Evolutionary conservation across 202 grass and related monocot species (phyloP), one percentile per base, ranked within the genome.

Genomic region (Dendrocalamus latiflorus): DNA sequence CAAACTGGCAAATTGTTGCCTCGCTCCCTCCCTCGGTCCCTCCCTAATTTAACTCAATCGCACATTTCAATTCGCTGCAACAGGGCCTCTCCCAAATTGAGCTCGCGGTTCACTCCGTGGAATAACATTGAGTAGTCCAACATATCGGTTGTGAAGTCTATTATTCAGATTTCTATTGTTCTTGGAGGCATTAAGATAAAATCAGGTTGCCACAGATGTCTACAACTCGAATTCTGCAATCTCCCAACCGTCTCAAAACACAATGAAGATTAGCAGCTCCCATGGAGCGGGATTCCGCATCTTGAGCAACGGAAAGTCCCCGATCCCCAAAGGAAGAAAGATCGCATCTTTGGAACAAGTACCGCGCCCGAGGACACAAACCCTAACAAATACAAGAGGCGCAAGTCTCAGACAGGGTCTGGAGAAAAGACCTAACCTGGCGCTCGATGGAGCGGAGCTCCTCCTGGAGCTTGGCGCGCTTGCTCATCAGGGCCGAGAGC

Each of bases 371-470:
- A 16, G 15, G 22, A 84, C 15, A 54, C 45, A 65, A 77, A 77
- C 59, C 63, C 69, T 81, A 83, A 15, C 0, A 34, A 70, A 70
- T 41, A 59, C 38, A 25, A 21, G 8, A 33, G 30, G 1, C 14
- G 6, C 6, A 20, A 37, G 25, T 58, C 21, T 58, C 58, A 71
- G 57, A 10, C 2, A 30, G 55, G 38, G 38, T 9, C 12, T 3
- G 56, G 36, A 10, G 38, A 76, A 78, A 70, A 86, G 78, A 81
- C 78, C 78, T 82, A 88, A 98, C 96, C 90, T 98, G 93, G 12
- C 93, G 90, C 82, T 98, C 96, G 87, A 98, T 98, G 86, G 79
- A 90, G 25, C 93, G 96, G 68, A 98, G 93, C 83, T 98, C 96
- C 74, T 95, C 96, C 86, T 98, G 96, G 48, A 98, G 87, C 84